These are phyloP conservation scores for Thermothielavioides terrestris DNA, from an alignment of 495 filamentous ascomycete genomes.

Conservation along the genomic window DNA sequence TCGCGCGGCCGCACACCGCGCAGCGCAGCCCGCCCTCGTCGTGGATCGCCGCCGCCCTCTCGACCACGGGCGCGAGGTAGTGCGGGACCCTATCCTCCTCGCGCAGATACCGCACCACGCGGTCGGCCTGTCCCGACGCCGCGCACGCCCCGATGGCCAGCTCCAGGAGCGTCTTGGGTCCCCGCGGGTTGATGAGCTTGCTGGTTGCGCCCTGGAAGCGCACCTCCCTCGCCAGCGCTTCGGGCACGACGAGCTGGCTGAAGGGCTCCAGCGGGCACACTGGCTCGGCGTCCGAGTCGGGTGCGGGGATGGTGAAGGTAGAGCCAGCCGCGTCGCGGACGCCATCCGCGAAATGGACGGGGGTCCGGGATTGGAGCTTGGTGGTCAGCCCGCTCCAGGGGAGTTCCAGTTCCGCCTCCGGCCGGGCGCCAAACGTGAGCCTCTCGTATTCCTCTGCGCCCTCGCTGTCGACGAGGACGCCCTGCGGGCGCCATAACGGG, in stretches of 20 bases:
- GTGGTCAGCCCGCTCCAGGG: slow-evolving; percentile 13
- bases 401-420: neutral
- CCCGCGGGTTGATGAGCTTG: slow-evolving; percentile 2
- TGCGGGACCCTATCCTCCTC: neutral
- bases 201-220: neutral
- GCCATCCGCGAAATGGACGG: slow-evolving; percentile 18
- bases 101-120: neutral
- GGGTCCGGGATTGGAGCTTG: slow-evolving; percentile 13
- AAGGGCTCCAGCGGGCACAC: slow-evolving; percentile 12
- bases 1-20: slow-evolving; percentile 20
- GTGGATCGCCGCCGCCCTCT: slow-evolving; percentile 7
- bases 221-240: neutral
- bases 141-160: slow-evolving; percentile 13
- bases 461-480: neutral
- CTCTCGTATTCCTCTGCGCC: slow-evolving; percentile 8
- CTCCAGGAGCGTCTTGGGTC: slow-evolving; percentile 21
- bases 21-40: slow-evolving; percentile 17
- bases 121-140: neutral
- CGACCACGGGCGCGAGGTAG: slow-evolving; percentile 2
- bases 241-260: slow-evolving; percentile 12
- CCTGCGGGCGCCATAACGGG: slow-evolving; percentile 33
- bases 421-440: slow-evolving; percentile 1
- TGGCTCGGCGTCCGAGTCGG: neutral
- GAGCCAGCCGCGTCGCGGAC: slow-evolving; percentile 1
- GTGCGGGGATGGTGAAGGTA: slow-evolving; percentile 12